A percentile compares a stretch with the other conserved stretches of the same genome.
Evolutionary conservation across 257 asterid species (phyloP).

Genomic region (Salvia miltiorrhiza): DNA sequence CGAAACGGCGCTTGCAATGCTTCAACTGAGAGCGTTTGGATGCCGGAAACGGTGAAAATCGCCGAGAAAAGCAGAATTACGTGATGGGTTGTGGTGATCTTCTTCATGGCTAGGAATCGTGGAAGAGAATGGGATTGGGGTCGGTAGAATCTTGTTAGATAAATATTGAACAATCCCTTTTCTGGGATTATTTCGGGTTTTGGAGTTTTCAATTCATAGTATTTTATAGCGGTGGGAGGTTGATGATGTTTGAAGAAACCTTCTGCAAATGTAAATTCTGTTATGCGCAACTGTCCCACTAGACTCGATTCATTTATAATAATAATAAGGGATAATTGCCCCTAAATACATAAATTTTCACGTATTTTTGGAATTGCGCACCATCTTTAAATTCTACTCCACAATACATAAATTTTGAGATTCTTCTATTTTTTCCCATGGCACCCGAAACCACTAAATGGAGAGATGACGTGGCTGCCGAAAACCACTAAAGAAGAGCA

Average conservation of each 20-base stretch:
- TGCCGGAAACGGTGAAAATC: constrained; percentile 23
- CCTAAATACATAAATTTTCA: no score
- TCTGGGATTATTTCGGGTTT: background rate
- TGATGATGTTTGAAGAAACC: background rate
- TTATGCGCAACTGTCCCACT: no score
- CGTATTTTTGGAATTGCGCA: no score
- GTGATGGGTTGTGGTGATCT: constrained; percentile 21
- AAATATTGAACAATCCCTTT: background rate
- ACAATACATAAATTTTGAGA: no score
- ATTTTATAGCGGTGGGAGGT: constrained; percentile 2
- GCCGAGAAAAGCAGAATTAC: constrained; percentile 19
- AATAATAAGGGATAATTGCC: no score
- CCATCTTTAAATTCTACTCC: no score
- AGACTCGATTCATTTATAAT: no score
- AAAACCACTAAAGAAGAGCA: no score
- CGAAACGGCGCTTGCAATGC: constrained; percentile 50
- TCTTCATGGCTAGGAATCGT: constrained; percentile 26
- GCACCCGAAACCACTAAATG: no score
- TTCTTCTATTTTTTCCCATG: no score
- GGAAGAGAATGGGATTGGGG: background rate
- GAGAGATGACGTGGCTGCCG: no score
- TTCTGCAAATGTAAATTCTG: no score
- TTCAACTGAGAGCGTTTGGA: constrained; percentile 19
- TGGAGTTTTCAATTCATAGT: background rate
- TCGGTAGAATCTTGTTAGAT: background rate